Conservation (phyloP, 2,329 filamentous ascomycete species). For the Dactylellina cionopaga region DNA sequence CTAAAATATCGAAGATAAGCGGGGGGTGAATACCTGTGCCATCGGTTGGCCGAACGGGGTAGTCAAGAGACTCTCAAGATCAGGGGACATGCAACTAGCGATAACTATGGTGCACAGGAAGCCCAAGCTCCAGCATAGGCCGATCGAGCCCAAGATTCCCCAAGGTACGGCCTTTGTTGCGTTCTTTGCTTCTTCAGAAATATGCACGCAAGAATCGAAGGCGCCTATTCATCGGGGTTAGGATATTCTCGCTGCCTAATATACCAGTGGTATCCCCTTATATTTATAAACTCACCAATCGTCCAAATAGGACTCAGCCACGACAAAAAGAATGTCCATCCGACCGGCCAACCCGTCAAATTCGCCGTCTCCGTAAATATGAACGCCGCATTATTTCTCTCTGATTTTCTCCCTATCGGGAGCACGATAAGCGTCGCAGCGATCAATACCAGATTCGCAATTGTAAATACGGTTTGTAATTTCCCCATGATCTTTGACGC, state of each 20-base stretch:
- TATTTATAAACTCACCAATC: conserved; percentile 62
- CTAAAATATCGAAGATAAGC: not conserved
- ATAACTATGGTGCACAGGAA: conserved; percentile 70
- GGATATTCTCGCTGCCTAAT: too few species aligned
- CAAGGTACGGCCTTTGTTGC: conserved; percentile 70
- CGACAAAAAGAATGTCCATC: conserved; percentile 70
- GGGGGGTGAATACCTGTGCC: conserved; percentile 61
- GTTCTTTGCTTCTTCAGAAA: conserved; percentile 71
- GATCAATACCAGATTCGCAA: conserved; percentile 68
- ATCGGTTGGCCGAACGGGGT: conserved; percentile 70
- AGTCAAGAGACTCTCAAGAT: conserved; percentile 65
- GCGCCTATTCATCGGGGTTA: too few species aligned
- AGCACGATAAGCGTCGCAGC: conserved; percentile 68
- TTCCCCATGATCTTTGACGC: conserved; percentile 69
- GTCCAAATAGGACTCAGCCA: conserved; percentile 73
- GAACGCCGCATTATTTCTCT: conserved; percentile 62
- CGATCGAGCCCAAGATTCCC: conserved; percentile 70
- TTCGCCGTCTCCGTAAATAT: conserved; percentile 70
- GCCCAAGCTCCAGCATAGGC: conserved; percentile 68
- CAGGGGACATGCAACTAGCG: conserved; percentile 68
- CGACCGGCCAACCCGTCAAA: conserved; percentile 68
- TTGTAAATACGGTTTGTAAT: conserved; percentile 68
- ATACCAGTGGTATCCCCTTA: too few species aligned
- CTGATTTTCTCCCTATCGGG: conserved; percentile 64
- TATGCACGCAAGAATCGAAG: conserved; percentile 68